Conservation (phyloP, 1,139 yeast species). For the Saccharomyces pastorianus region DNA sequence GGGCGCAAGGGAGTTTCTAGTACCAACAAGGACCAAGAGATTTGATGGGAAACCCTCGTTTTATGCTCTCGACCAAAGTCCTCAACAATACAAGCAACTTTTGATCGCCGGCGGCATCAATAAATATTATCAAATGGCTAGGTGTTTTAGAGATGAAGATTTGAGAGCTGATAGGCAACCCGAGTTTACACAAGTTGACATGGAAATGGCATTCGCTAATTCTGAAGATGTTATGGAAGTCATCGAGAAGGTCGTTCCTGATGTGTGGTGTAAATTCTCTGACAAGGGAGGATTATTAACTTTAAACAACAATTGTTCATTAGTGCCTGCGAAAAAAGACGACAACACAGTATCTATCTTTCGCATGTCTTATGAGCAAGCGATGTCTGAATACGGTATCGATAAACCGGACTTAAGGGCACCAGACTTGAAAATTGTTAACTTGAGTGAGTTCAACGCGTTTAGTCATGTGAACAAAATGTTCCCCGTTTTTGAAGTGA, state of each 20-base stretch:
- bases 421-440: slow-evolving; percentile 44
- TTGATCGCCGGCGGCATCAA: slow-evolving; percentile 90
- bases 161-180: slow-evolving; percentile 93
- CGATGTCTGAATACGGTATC: slow-evolving; percentile 69
- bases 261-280: slow-evolving; percentile 44
- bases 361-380: slow-evolving; percentile 56
- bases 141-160: slow-evolving; percentile 93
- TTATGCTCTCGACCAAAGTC: slow-evolving; percentile 93
- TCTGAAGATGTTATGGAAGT: slow-evolving; percentile 59
- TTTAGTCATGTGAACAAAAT: slow-evolving; percentile 32
- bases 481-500: slow-evolving; percentile 59
- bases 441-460: slow-evolving; percentile 39
- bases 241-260: slow-evolving; percentile 49
- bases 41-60: slow-evolving; percentile 38
- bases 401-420: slow-evolving; percentile 87
- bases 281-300: slow-evolving; percentile 20
- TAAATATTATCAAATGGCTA: slow-evolving; percentile 81
- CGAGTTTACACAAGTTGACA: slow-evolving; percentile 89
- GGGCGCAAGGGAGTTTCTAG: slow-evolving; percentile 93
- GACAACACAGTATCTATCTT: slow-evolving; percentile 26
- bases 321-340: slow-evolving; percentile 22
- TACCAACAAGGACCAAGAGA: slow-evolving; percentile 58
- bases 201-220: slow-evolving; percentile 83
- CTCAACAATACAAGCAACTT: slow-evolving; percentile 93
- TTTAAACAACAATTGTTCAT: slow-evolving; percentile 17